phyloP scores from a whole-genome alignment of 176 grass and related monocot genomes.

The Lolium rigidum region DNA sequence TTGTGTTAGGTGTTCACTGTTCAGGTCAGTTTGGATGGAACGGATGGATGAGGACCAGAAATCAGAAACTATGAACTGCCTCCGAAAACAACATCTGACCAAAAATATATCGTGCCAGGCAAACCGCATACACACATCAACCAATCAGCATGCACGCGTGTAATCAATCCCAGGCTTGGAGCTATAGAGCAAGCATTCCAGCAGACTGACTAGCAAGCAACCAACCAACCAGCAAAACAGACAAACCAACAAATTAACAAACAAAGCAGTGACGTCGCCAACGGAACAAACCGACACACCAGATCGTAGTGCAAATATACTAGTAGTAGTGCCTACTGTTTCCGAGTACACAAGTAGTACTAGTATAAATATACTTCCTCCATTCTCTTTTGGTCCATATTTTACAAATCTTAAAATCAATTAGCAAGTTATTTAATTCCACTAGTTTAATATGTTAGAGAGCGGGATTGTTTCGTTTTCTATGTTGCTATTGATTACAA shows the following conservation, averaged over 20 bases:
- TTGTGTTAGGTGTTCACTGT: background rate
- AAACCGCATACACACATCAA: background rate
- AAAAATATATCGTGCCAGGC: constrained; percentile 26
- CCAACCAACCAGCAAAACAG: constrained; percentile 15
- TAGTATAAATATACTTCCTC: too few species aligned
- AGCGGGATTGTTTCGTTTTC: too few species aligned
- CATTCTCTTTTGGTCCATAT: too few species aligned
- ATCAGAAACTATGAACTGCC: constrained; percentile 39
- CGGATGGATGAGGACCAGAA: constrained; percentile 28
- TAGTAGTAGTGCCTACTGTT: too few species aligned
- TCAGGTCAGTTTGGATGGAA: background rate
- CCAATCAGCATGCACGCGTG: background rate
- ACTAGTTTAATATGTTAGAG: too few species aligned
- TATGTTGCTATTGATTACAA: too few species aligned
- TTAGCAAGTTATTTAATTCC: too few species aligned
- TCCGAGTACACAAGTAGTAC: too few species aligned
- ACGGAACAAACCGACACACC: constrained; percentile 47
- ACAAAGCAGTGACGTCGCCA: constrained; percentile 35
- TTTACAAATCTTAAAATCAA: too few species aligned
- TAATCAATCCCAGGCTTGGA: background rate
- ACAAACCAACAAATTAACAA: too few species aligned
- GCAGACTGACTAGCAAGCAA: background rate
- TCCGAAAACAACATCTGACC: constrained; percentile 48
- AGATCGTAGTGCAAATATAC: too few species aligned
- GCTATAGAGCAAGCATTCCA: too few species aligned